phyloP scores from a whole-genome alignment of 2,329 filamentous ascomycete genomes.

The Arthrinium puccinioides region DNA sequence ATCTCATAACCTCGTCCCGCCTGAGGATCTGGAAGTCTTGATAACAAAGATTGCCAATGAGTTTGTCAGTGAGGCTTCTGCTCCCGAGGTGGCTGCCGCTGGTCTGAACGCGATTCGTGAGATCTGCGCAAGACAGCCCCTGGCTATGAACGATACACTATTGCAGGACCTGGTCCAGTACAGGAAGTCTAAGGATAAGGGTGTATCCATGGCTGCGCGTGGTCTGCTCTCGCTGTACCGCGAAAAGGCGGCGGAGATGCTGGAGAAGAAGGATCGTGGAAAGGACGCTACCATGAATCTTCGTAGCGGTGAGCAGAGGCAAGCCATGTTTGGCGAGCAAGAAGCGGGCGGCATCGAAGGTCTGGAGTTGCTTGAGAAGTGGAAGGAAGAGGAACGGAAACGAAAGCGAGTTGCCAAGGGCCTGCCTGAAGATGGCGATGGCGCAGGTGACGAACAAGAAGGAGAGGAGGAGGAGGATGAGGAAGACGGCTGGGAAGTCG shows the following conservation, averaged over 20 bases:
- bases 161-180: slow-evolving; percentile 94
- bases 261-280: slow-evolving; percentile 84
- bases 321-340: slow-evolving; percentile 77
- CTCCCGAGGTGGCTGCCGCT: slow-evolving; percentile 82
- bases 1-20: slow-evolving; percentile 84
- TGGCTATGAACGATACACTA: slow-evolving; percentile 96
- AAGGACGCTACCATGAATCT: slow-evolving; percentile 84
- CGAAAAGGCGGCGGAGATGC: slow-evolving; percentile 81
- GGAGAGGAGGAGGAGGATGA: slow-evolving; percentile 50
- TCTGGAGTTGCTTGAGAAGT: slow-evolving; percentile 82
- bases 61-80: slow-evolving; percentile 91
- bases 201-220: slow-evolving; percentile 97
- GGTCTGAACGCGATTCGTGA: slow-evolving; percentile 93
- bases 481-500: slow-evolving; percentile 54
- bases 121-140: slow-evolving; percentile 82
- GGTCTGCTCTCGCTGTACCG: slow-evolving; percentile 85
- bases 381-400: slow-evolving; percentile 84
- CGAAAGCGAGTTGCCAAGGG: slow-evolving; percentile 65
- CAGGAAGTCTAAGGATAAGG: slow-evolving; percentile 95
- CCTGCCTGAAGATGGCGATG: slow-evolving; percentile 53
- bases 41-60: slow-evolving; percentile 96
- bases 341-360: slow-evolving; percentile 79
- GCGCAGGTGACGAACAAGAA: slow-evolving; percentile 53
- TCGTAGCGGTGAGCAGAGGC: slow-evolving; percentile 65
- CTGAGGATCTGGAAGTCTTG: slow-evolving; percentile 64